phyloP scores from a whole-genome alignment of 345 rosid species.

The Turnera subulata region DNA sequence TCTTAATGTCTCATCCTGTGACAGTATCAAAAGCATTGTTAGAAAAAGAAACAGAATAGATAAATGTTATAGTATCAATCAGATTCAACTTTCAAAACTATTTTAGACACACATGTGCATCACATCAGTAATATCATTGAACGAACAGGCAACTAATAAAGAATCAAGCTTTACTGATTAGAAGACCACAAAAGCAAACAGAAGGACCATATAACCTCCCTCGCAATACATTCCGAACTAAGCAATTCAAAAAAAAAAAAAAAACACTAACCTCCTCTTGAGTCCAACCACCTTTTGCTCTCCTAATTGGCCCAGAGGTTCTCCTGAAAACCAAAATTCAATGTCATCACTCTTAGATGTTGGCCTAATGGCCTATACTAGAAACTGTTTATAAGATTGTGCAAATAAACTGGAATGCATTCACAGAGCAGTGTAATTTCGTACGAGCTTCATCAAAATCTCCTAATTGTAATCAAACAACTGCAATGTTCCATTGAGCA shows the following conservation, averaged over 20 bases:
- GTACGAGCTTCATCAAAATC: background rate
- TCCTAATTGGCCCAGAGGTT: slow-evolving; percentile 91
- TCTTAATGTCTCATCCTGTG: slow-evolving; percentile 86
- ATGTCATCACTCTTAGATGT: slow-evolving; percentile 6
- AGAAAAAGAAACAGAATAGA: no score
- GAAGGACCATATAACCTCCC: no score
- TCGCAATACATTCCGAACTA: no score
- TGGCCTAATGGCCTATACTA: no score
- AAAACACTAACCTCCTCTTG: slow-evolving; percentile 65
- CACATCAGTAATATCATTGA: no score
- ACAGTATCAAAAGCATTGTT: background rate
- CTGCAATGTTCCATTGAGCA: background rate
- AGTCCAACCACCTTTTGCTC: slow-evolving; percentile 99
- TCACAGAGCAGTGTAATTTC: slow-evolving; percentile 1
- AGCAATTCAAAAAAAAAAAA: no score
- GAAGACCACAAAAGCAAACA: background rate
- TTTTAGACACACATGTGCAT: background rate
- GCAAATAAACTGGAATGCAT: background rate
- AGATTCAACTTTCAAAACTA: background rate
- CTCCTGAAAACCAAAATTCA: slow-evolving; percentile 52
- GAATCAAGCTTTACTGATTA: background rate
- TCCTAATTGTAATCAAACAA: background rate
- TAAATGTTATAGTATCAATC: no score
- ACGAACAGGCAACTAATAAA: background rate
- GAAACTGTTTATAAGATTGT: slow-evolving; percentile 2